Evolutionary conservation across 2,329 filamentous ascomycete genomes (phyloP).

Genomic region (Colletotrichum filicis): DNA sequence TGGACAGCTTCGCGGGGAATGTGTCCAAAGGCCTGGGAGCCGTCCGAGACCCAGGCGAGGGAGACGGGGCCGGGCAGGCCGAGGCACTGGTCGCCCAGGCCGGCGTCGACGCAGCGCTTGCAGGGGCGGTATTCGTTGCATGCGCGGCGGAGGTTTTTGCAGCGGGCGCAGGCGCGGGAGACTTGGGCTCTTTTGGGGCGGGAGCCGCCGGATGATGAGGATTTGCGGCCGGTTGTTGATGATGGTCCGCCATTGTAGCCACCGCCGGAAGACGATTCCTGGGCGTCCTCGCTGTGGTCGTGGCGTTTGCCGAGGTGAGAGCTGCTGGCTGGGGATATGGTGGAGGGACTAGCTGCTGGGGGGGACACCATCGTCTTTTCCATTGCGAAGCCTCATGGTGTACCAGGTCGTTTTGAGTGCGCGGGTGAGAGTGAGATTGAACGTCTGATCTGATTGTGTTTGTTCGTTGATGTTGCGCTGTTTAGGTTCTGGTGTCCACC

Average conservation of each 20-base stretch:
- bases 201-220: slow-evolving; percentile 4
- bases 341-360: slow-evolving; percentile 33
- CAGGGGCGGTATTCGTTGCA: slow-evolving; percentile 58
- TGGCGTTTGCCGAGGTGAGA: slow-evolving; percentile 30
- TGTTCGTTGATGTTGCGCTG: too few relatives aligned
- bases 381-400: slow-evolving; percentile 31
- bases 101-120: slow-evolving; percentile 53
- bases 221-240: background rate
- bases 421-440: background rate
- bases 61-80: slow-evolving; percentile 34
- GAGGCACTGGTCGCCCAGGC: slow-evolving; percentile 52
- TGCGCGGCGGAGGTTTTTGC: slow-evolving; percentile 54
- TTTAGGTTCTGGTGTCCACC: background rate
- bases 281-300: slow-evolving; percentile 18
- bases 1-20: slow-evolving; percentile 41
- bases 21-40: slow-evolving; percentile 38
- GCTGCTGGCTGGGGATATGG: slow-evolving; percentile 32
- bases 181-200: slow-evolving; percentile 46
- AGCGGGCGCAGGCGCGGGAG: slow-evolving; percentile 54
- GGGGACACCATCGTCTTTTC: slow-evolving; percentile 32
- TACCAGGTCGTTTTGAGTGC: background rate
- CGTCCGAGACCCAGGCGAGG: slow-evolving; percentile 36
- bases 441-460: too few relatives aligned
- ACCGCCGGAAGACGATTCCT: background rate
- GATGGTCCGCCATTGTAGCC: background rate